Evolutionary conservation across 2,329 filamentous ascomycete genomes (phyloP), one percentile per base, ranked within the genome.

Genomic region (Cyanodermella asteris): DNA sequence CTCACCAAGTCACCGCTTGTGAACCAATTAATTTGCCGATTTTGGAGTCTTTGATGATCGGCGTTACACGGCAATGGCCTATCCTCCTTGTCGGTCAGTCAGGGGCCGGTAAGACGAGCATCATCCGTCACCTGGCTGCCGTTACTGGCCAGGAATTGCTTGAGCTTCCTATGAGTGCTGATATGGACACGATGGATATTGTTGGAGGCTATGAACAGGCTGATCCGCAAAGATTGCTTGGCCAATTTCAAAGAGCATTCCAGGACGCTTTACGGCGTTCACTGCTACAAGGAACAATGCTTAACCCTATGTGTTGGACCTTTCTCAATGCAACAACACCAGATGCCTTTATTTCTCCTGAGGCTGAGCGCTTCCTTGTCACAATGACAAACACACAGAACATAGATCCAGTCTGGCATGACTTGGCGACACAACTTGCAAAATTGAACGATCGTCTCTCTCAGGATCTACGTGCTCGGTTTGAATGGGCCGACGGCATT

Each of bases 121-220:
- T 91, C 5, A 53, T 97, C 9, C 63, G 72, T 31, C 72, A 84
- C 34, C 59, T 91, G 15, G 82, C 87, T n/a, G 71, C 74, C 8
- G 51, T 74, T 13, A 66, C 67, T 20, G 87, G 87, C 13, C 73
- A 73, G 28, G 59, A 68, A 2, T 54, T 94, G 4, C 64, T 82
- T 16, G 74, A 80, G 10, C 77, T 94, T 38, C 71, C 82, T 1
- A 68, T 97, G 50, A 97, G 91, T 42, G 73, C 82, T 5, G 90
- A 97, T 38, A 76, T 91, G 22, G 87, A 97, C 45, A 82, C 84
- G 1, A 91, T 91, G 70, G 87, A 97, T 47, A 65, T 97, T 28
- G 78, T 97, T 28, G 87, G 87, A 40, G 87, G 87, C 0, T 97
- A 91, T 42, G 87, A 97, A 45, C 87, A 97, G 48, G 71, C 78